Evolutionary conservation across 208 protist species (phyloP).

Genomic region (Strigomonas galati): DNA sequence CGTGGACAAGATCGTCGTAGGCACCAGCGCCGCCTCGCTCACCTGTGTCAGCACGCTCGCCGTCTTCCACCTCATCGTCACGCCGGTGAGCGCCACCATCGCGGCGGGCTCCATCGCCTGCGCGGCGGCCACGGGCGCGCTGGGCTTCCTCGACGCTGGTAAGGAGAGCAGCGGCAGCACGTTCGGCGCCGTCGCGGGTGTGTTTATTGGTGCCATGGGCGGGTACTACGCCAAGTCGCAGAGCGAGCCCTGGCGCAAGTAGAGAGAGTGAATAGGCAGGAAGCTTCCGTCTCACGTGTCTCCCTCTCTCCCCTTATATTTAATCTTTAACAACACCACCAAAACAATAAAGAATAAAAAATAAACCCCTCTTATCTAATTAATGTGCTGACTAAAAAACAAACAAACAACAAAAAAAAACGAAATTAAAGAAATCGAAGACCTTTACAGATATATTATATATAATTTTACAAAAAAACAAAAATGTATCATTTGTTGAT

Average conservation of each 20-base stretch:
- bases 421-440: no score
- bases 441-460: background rate
- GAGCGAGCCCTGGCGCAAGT: slow-evolving; percentile 77
- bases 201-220: slow-evolving; percentile 79
- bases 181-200: slow-evolving; percentile 76
- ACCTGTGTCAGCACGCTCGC: slow-evolving; percentile 65
- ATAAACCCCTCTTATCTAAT: background rate
- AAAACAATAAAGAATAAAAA: background rate
- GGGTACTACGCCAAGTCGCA: slow-evolving; percentile 86
- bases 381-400: background rate
- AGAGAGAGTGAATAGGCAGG: background rate
- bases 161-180: slow-evolving; percentile 54
- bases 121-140: slow-evolving; percentile 57
- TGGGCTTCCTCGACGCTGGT: slow-evolving; percentile 75
- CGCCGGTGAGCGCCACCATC: slow-evolving; percentile 57
- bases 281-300: background rate
- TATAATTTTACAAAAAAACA: background rate
- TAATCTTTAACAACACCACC: background rate
- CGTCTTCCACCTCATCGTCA: slow-evolving; percentile 86
- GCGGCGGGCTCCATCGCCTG: slow-evolving; percentile 58
- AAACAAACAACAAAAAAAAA: no score
- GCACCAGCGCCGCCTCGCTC: slow-evolving; percentile 44
- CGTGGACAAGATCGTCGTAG: slow-evolving; percentile 83
- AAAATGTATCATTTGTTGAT: background rate
- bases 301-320: background rate